Evolutionary conservation across 1,139 yeast species (phyloP).

Genomic region (Saccharomyces hybrid): DNA sequence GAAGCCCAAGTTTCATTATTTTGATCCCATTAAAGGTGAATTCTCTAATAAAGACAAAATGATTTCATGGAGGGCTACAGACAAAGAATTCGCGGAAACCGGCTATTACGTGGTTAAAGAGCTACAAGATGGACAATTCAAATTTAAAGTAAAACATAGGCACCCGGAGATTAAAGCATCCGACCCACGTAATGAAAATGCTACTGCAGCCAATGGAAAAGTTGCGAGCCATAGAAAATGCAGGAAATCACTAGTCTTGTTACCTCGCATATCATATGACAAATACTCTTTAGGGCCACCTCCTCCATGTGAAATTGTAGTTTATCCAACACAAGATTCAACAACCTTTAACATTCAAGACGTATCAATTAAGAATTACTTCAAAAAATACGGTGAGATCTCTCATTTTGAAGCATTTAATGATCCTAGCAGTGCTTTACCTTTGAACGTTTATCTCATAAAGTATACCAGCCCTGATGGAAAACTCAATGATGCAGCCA

Average conservation of each 20-base stretch:
- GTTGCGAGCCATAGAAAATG: conserved; percentile 22
- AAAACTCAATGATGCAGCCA: conserved; percentile 37
- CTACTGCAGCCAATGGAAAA: conserved; percentile 9
- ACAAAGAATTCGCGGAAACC: conserved; percentile 34
- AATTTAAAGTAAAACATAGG: conserved; percentile 28
- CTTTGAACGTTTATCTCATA: conserved; percentile 65
- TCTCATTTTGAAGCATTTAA: conserved; percentile 50
- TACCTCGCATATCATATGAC: conserved; percentile 54
- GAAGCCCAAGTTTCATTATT: conserved; percentile 27
- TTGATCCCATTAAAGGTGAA: conserved; percentile 19
- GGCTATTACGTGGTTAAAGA: conserved; percentile 52
- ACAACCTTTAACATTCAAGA: conserved; percentile 27
- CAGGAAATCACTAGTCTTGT: conserved; percentile 37
- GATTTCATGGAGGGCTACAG: conserved; percentile 20
- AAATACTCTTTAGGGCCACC: conserved; percentile 68
- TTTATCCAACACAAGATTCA: conserved; percentile 54
- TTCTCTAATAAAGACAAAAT: conserved; percentile 21
- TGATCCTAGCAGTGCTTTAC: conserved; percentile 74
- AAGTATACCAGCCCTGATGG: conserved; percentile 51
- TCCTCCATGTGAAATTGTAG: conserved; percentile 62
- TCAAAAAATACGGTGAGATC: conserved; percentile 56
- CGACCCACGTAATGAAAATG: conserved; percentile 37
- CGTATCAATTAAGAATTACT: conserved; percentile 40
- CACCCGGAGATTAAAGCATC: conserved; percentile 16
- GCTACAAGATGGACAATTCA: conserved; percentile 36